phyloP scores from a whole-genome alignment of 176 grass and related monocot genomes.

The Hordeum marinum region DNA sequence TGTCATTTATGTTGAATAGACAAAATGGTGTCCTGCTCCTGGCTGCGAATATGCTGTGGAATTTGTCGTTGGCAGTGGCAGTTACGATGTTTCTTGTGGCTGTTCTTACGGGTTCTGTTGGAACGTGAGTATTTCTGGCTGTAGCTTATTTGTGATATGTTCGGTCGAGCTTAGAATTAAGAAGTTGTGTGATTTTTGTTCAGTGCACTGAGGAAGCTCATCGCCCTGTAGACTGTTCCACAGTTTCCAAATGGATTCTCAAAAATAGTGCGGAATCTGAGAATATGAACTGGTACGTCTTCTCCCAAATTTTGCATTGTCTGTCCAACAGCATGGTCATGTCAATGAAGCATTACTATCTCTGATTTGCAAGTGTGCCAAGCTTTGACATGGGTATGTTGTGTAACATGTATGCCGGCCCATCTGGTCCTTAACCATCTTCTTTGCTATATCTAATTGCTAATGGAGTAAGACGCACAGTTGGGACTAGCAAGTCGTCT shows the following conservation, averaged over 20 bases:
- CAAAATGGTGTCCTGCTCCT: conserved; percentile 99
- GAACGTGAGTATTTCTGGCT: conserved; percentile 59
- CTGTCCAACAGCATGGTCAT: neutral
- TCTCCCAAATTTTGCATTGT: neutral
- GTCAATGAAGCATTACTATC: neutral
- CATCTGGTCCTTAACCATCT: neutral
- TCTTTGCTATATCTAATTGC: neutral
- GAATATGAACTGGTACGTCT: conserved; percentile 94
- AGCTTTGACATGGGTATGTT: neutral
- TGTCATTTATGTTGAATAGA: conserved; percentile 45
- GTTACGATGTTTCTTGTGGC: conserved; percentile 85
- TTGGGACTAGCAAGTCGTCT: neutral
- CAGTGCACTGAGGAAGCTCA: conserved; percentile 99
- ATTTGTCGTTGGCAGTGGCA: conserved; percentile 93
- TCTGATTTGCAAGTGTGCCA: neutral
- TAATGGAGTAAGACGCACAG: neutral
- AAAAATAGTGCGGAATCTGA: conserved; percentile 99
- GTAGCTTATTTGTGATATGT: neutral
- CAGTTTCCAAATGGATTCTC: conserved; percentile 97
- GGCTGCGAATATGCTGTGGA: conserved; percentile 96
- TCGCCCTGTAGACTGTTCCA: conserved; percentile 90
- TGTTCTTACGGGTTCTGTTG: conserved; percentile 97
- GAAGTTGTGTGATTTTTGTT: neutral
- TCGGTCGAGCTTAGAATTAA: neutral
- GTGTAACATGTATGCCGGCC: neutral